Base-by-base conservation (phyloP, 2,329 filamentous ascomycete genomes). In the Sporothrix pseudoabietina region DNA sequence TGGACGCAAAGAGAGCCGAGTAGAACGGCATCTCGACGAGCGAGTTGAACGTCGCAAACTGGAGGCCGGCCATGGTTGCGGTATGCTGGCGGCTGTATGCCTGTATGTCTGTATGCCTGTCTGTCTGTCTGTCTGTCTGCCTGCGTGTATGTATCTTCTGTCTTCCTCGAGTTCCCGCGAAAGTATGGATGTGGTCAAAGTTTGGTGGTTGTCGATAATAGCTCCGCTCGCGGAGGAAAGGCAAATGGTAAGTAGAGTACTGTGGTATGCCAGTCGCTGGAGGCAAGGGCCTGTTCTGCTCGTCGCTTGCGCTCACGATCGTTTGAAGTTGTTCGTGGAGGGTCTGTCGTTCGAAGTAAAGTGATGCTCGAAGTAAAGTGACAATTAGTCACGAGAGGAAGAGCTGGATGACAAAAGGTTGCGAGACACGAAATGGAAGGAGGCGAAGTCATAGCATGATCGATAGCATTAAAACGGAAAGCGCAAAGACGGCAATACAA, bases 1-100 rank as follows among this genome's bases (percentile, higher is more conserved):
- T 99, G 77, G 92, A 92, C 6, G 91, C 90, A 74, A 97, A 96
- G n/a, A 99, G 88, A 5, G 94, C 91, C 63, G 93, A 92, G 81
- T 98, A 99, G 83, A 99, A 99, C 61, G 94, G 93, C 59, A 98
- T 87, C 81, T 99, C 96, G 79, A 98, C 94, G 83, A 98, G 94
- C 68, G 95, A 97, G 55, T 91, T 89, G 85, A 97, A 98, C 0
- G 95, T 91, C 75, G 94, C 93, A 82, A 94, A 99, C 84, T 88
- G 87, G 70, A 89, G 81, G 41, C 82, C 78, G 71, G 87, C 78
- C 83, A 89, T 91, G 82, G 47, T 71, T 72, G 68, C 79, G 69
- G 75, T 57, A 4, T 16, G 52, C 39, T 22, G 39, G 30, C 22
- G 26, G 16, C 8, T 19, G 7, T 65, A 32, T 54, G 22, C 57